These are phyloP conservation scores for Irpex rosettiformis DNA, from an alignment of 1,284 basidiomycete species.

Conservation along the genomic window DNA sequence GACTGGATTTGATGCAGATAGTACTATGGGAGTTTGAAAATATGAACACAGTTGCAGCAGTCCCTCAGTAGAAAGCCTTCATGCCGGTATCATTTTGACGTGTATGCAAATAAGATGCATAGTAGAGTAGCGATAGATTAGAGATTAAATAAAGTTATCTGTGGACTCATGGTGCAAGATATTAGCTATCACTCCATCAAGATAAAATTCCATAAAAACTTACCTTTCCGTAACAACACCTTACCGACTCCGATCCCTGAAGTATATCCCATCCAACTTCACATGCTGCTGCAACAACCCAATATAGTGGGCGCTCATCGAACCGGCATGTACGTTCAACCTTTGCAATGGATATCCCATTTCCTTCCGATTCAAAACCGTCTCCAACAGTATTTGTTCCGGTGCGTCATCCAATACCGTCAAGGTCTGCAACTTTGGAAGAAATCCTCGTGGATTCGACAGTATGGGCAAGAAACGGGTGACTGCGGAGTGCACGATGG, in stretches of 20 bases:
- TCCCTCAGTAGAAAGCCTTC: too few species aligned
- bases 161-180: too few species aligned
- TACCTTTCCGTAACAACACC: too few species aligned
- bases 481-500: constrained; percentile 25
- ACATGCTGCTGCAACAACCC: constrained; percentile 22
- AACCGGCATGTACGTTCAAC: constrained; percentile 24
- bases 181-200: too few species aligned
- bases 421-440: constrained; percentile 21
- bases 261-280: constrained; percentile 23
- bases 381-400: constrained; percentile 21
- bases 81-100: too few species aligned
- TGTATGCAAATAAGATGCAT: too few species aligned
- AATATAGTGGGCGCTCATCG: constrained; percentile 20
- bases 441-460: constrained; percentile 20
- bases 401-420: constrained; percentile 25
- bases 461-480: constrained; percentile 25
- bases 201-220: too few species aligned
- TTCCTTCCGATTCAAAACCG: constrained; percentile 21
- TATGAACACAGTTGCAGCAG: too few species aligned
- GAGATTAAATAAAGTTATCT: too few species aligned
- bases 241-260: constrained; percentile 5
- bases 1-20: too few species aligned
- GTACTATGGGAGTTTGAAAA: too few species aligned
- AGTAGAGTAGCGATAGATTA: too few species aligned
- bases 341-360: constrained; percentile 20